Evolutionary conservation across 371 early-diverging fungal species (phyloP), one percentile per base, ranked within the genome.

Genomic region (Blakeslea trispora): DNA sequence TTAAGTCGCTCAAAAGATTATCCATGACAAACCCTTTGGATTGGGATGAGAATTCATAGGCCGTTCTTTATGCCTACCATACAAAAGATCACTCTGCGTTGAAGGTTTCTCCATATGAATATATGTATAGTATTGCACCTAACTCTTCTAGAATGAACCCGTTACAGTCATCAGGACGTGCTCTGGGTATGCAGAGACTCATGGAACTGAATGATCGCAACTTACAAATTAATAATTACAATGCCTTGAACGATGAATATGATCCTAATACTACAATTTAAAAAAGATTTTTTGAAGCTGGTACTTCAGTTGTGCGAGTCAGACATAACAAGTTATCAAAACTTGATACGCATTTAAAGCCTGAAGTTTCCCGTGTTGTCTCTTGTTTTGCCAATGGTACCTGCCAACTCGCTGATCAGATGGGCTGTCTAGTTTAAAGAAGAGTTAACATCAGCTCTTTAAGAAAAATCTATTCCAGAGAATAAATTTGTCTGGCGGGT

Each of bases 51-150:
- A 11, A 23, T 2, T n/a, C 48, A 6, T 6, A 8, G 1, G 19
- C 61, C 10, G 44, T 60, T 3, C 19, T 60, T 5, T 60, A 50
- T 22, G 34, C 54, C 2, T 60, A 60, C 37, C 49, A 50, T 4
- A 53, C 53, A 11, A 44, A 42, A 14, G 45, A 35, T 1, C 45
- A 53, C 13, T 14, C 24, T 2, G 23, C 15, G 1, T 9, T 53
- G 11, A 45, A 53, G 21, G 18, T 53, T 21, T 53, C 53, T 2
- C 49, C 56, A 5, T 55, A 41, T 48, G 48, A 55, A 31, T 41
- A 18, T 5, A 1, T 55, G 0, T 55, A 24, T 21, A 49, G 56
- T 0, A 13, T 55, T 7, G 10, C 46, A n/a, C 49, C 56, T 15
- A 8, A 22, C 3, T 11, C 28, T 23, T 21, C 32, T 2, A 13